Percentiles rank a stretch among this genome's conserved stretches.
These are phyloP conservation scores for Nemania sp. DNA, from an alignment of 2,329 filamentous ascomycete genomes.

Conservation along the genomic window DNA sequence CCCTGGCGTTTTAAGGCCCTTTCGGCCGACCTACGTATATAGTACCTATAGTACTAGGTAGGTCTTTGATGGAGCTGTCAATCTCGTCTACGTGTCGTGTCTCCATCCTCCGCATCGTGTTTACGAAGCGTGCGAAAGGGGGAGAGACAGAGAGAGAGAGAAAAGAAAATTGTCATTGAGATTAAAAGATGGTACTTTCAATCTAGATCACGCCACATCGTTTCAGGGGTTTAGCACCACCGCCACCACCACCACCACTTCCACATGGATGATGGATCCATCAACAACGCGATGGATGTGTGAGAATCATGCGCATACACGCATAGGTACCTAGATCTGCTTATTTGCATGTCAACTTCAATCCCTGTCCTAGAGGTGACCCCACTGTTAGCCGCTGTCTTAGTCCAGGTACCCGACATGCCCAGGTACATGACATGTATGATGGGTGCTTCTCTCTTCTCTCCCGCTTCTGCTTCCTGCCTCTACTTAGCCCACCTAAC, in stretches of 20 bases:
- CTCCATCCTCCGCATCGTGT: too few species aligned
- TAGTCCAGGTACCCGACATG: too few species aligned
- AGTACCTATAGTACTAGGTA: too few species aligned
- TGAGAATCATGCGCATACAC: not conserved
- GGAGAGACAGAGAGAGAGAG: too few species aligned
- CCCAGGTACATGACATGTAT: too few species aligned
- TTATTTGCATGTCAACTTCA: not conserved
- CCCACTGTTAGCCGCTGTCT: not conserved
- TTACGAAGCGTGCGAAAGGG: too few species aligned
- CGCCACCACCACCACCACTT: not conserved
- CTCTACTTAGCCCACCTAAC: too few species aligned
- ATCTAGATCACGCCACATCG: constrained; percentile 19
- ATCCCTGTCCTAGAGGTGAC: not conserved
- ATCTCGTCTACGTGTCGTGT: constrained; percentile 22
- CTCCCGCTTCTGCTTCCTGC: too few species aligned
- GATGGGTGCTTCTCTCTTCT: too few species aligned
- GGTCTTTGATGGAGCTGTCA: constrained; percentile 2
- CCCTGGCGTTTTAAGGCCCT: constrained; percentile 12
- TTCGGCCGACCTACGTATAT: not conserved
- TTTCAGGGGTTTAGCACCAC: constrained; percentile 8
- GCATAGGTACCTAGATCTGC: not conserved
- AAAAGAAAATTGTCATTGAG: too few species aligned
- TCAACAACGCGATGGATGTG: constrained; percentile 1
- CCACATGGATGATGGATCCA: not conserved
- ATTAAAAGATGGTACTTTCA: not conserved